Evolutionary conservation across 192 early-diverging fungal genomes (phyloP).

Genomic region (Backusella tarrabulga): DNA sequence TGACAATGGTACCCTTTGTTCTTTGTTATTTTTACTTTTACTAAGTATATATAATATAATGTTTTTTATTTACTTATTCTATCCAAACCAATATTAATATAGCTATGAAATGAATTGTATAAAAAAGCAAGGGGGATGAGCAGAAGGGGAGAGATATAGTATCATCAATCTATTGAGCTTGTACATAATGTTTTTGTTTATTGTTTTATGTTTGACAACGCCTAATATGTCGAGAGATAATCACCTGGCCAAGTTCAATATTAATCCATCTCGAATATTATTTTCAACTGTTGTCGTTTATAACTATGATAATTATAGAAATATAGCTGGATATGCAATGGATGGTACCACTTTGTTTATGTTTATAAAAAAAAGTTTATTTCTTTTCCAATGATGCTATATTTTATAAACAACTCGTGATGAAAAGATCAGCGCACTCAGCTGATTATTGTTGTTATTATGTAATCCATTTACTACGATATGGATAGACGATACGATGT

Average conservation of each 20-base stretch:
- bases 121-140: background rate
- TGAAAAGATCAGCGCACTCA: background rate
- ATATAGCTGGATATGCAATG: background rate
- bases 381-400: background rate
- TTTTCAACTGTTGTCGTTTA: background rate
- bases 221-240: background rate
- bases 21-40: background rate
- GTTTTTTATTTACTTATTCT: background rate
- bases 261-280: background rate
- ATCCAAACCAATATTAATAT: background rate
- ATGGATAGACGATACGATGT: background rate
- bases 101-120: background rate
- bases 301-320: background rate
- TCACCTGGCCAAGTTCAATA: background rate
- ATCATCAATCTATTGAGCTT: background rate
- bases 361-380: background rate
- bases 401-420: background rate
- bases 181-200: background rate
- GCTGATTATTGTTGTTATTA: background rate
- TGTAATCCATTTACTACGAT: background rate
- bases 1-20: background rate
- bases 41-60: background rate
- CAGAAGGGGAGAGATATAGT: background rate
- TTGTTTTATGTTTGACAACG: background rate
- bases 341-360: background rate